These are phyloP conservation scores for Cymbidium sinense DNA, from an alignment of 106 monocot genomes.

Conservation along the genomic window DNA sequence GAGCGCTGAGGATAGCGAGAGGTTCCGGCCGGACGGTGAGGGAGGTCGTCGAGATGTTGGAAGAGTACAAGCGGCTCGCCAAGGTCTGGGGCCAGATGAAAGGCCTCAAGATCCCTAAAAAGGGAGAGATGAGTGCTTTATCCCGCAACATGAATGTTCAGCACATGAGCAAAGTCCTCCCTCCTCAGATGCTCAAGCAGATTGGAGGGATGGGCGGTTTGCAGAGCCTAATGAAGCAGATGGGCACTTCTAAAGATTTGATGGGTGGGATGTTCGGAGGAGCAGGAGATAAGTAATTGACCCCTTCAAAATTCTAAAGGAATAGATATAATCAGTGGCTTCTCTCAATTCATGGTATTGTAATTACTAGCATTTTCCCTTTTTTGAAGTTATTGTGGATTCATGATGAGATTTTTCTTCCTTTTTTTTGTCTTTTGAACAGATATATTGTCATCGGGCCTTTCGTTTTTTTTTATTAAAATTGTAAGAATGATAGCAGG, in stretches of 20 bases:
- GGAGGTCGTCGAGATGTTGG: conserved; percentile 85
- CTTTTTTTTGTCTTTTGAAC: too few relatives aligned
- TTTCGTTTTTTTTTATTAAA: too few relatives aligned
- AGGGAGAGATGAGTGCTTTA: conserved; percentile 91
- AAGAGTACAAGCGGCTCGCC: conserved; percentile 87
- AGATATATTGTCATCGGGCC: too few relatives aligned
- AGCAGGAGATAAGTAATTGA: not conserved
- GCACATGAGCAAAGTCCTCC: conserved; percentile 91
- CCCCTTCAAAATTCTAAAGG: not conserved
- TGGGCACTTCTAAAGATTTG: conserved; percentile 84
- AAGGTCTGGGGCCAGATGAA: conserved; percentile 97
- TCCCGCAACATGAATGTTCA: conserved; percentile 88
- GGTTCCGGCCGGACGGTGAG: conserved; percentile 57
- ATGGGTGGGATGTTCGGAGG: conserved; percentile 58
- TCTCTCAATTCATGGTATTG: not conserved
- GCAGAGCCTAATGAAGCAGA: conserved; percentile 92
- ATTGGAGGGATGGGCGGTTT: conserved; percentile 91
- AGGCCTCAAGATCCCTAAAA: conserved; percentile 96
- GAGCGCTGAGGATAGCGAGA: conserved; percentile 73
- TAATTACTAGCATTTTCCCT: not conserved
- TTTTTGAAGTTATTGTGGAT: not conserved
- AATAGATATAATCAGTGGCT: too few relatives aligned
- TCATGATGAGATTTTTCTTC: too few relatives aligned
- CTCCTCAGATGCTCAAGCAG: conserved; percentile 84
- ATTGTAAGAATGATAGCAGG: too few relatives aligned